These are phyloP conservation scores for Paramyrothecium roridum DNA, from an alignment of 2,329 filamentous ascomycete genomes.

Conservation along the genomic window DNA sequence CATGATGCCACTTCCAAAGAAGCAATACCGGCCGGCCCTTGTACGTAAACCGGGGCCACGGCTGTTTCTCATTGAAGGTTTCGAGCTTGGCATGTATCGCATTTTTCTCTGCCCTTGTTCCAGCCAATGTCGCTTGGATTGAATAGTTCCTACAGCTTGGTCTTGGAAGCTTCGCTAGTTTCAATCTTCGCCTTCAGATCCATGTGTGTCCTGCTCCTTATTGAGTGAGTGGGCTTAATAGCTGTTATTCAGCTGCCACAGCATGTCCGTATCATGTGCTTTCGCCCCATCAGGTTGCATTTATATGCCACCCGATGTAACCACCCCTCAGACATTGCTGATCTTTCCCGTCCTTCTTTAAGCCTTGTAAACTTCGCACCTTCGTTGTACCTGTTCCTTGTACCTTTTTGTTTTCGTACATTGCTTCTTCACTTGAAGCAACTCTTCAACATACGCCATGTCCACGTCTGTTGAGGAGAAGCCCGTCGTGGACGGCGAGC, in stretches of 20 bases:
- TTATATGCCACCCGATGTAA: no score
- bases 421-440: neutral
- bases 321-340: neutral
- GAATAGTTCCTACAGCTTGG: neutral
- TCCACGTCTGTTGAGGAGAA: slow-evolving; percentile 11
- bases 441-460: slow-evolving; percentile 4
- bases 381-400: neutral
- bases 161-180: neutral
- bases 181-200: neutral
- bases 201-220: neutral
- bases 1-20: neutral
- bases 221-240: neutral
- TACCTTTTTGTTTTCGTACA: neutral
- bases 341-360: neutral
- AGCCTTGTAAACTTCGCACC: neutral
- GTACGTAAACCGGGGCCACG: neutral
- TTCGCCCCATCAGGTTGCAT: no score
- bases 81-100: neutral
- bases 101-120: neutral
- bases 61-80: neutral
- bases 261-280: no score
- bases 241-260: neutral
- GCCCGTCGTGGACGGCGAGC: neutral
- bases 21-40: neutral
- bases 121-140: neutral